Evolutionary conservation across 2,329 filamentous ascomycete genomes (phyloP), one percentile per base, ranked within the genome.

Genomic region (Canariomyces notabilis): DNA sequence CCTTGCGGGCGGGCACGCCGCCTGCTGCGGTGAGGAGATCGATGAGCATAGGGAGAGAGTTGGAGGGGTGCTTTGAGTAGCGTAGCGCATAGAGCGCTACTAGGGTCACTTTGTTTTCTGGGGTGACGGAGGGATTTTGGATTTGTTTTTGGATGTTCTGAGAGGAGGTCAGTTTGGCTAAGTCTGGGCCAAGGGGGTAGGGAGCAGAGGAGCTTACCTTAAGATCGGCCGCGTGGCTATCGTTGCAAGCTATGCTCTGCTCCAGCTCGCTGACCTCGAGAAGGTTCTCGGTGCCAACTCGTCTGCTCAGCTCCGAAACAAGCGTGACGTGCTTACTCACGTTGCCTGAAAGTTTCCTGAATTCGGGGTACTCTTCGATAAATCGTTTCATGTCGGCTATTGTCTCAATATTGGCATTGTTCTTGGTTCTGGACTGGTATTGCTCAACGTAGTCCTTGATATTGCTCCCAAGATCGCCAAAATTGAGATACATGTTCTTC

Each of bases 321-420:
- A 98, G 72, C 0, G 93, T 95, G 47, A 98, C 94, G 63, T 98
- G 93, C 64, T 98, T 98, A 70, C 90, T 97, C 44, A 98, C 93
- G 57, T 98, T 98, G 31, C 93, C 90, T 2, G 93, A 96, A 1
- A 98, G 79, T 61, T 96, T 95, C 48, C 93, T 83, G 66, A 98
- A 98, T 64, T 98, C 93, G 2, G 93, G 93, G 62, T 97, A 98
- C 61, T 98, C 93, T 66, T 98, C 93, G 45, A 98, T 94, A 59
- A 98, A 98, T 35, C 90, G 87, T 67, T 98, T 98, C 94, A 98
- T 98, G 64, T 98, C 93, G 45, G 85, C 78, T 62, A 98, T 97
- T 14, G 91, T 96, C 62, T 98, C 93, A 50, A 98, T 90, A 62
- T 95, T 93, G 64, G 89, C 87, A 59, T 84, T 95, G 59, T 85